Conservation (phyloP, 306 rosid species). For the Casuarina cunninghamiana region DNA sequence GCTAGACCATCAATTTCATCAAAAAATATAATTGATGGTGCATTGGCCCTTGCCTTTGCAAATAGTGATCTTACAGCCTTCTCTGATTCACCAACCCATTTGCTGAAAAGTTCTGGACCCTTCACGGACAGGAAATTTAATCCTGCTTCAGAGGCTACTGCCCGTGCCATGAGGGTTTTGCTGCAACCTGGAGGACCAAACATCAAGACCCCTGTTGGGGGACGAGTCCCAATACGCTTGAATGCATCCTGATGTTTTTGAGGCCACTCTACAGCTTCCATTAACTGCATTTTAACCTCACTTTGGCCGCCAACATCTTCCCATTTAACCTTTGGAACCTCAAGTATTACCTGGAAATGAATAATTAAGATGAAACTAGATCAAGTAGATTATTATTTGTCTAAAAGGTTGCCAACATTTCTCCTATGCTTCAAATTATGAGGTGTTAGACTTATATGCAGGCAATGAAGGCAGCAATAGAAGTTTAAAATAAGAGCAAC, state of each 20-base stretch:
- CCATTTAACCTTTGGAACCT: constrained; percentile 94
- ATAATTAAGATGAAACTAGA: constrained; percentile 1
- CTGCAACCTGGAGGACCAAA: constrained; percentile 99
- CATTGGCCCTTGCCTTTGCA: constrained; percentile 91
- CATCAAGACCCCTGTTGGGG: constrained; percentile 81
- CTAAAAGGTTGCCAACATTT: neutral
- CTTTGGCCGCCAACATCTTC: constrained; percentile 92
- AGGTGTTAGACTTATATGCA: neutral
- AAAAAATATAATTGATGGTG: constrained; percentile 89
- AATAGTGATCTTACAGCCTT: constrained; percentile 88
- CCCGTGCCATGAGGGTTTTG: constrained; percentile 95
- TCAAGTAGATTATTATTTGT: constrained; percentile 3
- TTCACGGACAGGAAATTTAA: constrained; percentile 88
- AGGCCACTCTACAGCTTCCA: constrained; percentile 97
- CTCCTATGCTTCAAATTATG: neutral
- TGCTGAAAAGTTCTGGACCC: constrained; percentile 97
- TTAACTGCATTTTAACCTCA: constrained; percentile 78
- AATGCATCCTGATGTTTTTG: constrained; percentile 83
- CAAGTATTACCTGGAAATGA: constrained; percentile 66
- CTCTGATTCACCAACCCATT: constrained; percentile 99
- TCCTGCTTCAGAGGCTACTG: constrained; percentile 90
- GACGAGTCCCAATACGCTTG: constrained; percentile 73
- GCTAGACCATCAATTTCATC: constrained; percentile 96
- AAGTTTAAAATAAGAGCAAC: neutral
- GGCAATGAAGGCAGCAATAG: neutral